Evolutionary conservation across 2,329 filamentous ascomycete genomes (phyloP).

Genomic region (Fusarium circinatum): DNA sequence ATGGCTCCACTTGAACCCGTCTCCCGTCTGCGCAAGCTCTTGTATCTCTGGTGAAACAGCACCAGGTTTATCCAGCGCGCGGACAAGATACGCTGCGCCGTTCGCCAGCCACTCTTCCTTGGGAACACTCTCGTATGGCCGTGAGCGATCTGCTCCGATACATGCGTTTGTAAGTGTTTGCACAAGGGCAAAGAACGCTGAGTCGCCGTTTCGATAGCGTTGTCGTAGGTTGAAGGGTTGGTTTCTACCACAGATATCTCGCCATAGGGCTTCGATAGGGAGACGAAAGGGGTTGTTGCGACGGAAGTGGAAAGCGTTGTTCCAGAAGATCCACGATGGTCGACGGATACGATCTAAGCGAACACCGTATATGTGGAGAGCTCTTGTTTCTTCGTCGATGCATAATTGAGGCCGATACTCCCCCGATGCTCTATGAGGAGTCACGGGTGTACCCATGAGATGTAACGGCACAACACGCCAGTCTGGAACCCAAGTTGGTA

Average conservation of each 20-base stretch:
- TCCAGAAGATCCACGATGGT: slow-evolving; percentile 45
- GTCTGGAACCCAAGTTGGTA: slow-evolving; percentile 54
- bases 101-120: slow-evolving; percentile 45
- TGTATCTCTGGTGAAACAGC: slow-evolving; percentile 38
- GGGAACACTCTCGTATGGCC: slow-evolving; percentile 40
- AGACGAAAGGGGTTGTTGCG: slow-evolving; percentile 10
- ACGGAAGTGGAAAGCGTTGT: slow-evolving; percentile 47
- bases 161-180: slow-evolving; percentile 51
- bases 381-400: slow-evolving; percentile 38
- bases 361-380: slow-evolving; percentile 45
- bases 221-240: slow-evolving; percentile 40
- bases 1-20: slow-evolving; percentile 50
- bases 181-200: slow-evolving; percentile 48
- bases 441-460: slow-evolving; percentile 46
- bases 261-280: slow-evolving; percentile 48
- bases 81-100: slow-evolving; percentile 48
- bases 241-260: slow-evolving; percentile 38
- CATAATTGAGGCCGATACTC: slow-evolving; percentile 41
- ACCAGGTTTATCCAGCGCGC: slow-evolving; percentile 19
- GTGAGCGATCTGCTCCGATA: slow-evolving; percentile 43
- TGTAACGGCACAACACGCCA: slow-evolving; percentile 49
- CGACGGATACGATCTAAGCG: slow-evolving; percentile 42
- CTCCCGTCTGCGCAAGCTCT: slow-evolving; percentile 42
- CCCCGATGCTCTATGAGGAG: slow-evolving; percentile 47
- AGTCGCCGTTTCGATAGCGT: slow-evolving; percentile 41